A percentile compares a stretch with the other conserved stretches of the same genome.
phyloP scores from a whole-genome alignment of 1,284 basidiomycete genomes.

The Filobasidium uniguttulatum region DNA sequence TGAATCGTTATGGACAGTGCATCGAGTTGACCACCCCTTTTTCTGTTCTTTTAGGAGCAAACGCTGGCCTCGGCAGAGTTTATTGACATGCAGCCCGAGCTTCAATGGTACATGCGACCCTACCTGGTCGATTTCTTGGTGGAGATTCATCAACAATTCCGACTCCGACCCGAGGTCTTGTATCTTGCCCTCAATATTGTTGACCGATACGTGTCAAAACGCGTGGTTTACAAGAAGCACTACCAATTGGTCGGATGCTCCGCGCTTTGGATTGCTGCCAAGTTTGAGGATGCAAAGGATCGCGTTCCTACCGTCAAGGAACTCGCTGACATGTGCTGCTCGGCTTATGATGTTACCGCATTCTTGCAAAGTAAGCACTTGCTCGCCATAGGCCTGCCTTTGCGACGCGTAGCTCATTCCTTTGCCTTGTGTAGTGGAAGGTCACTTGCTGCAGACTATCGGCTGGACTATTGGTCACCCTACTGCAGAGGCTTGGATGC shows the following conservation, averaged over 20 bases:
- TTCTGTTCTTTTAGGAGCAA: conserved; percentile 44
- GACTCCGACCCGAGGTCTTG: conserved; percentile 91
- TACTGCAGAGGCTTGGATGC: conserved; percentile 92
- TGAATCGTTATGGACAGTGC: neutral
- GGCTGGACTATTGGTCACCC: conserved; percentile 96
- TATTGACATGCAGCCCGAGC: conserved; percentile 98
- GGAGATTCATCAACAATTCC: conserved; percentile 94
- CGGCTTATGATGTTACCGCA: conserved; percentile 87
- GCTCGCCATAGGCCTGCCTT: neutral
- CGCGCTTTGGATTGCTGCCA: conserved; percentile 96
- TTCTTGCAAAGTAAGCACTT: conserved; percentile 53
- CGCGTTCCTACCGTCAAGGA: conserved; percentile 91
- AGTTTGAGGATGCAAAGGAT: conserved; percentile 98
- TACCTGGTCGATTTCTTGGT: conserved; percentile 98
- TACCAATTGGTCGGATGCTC: conserved; percentile 98
- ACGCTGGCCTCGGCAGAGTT: conserved; percentile 81
- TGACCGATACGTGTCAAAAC: conserved; percentile 96
- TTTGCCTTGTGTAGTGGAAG: conserved; percentile 49
- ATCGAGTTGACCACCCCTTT: conserved; percentile 9
- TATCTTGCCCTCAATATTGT: conserved; percentile 98
- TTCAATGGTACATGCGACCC: conserved; percentile 96
- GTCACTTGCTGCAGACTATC: conserved; percentile 89
- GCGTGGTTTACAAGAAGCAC: conserved; percentile 97
- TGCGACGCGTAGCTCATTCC: conserved; percentile 25
- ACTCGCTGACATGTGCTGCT: conserved; percentile 83